Base-by-base conservation (phyloP, 2,329 filamentous ascomycete genomes). In the Colletotrichum sublineola region DNA sequence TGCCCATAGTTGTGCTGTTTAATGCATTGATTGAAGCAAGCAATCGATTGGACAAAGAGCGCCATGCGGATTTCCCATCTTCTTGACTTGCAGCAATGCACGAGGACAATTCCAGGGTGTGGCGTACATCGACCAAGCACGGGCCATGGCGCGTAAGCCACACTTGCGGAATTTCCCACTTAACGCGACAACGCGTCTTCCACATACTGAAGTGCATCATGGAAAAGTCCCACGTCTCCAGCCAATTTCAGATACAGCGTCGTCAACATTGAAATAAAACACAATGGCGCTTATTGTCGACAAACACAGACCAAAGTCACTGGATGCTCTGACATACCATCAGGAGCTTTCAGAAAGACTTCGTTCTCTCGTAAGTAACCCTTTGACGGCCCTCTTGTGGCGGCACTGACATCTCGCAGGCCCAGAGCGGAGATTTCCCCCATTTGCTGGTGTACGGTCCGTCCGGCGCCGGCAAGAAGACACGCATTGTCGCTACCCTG, bases 371-470 rank as follows among this genome's bases (percentile, higher is more conserved):
- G 95, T 97, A 89, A 77, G 89, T 77, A 71, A 18, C 57, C 31
- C 46, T 24, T n/a, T 40, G 3, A 14, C 57, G 42, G 62, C 52
- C 33, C 18, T 48, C 40, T 48, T 7, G 18, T n/a, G 33, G 29
- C 56, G 53, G 36, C 56, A 20, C 65, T 69, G 73, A 75, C 73
- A 53, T 63, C 50, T n/a, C 20, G 18, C 77, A 97, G 95, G 96
- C 96, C 67, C 94, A 97, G 89, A 97, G 93, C 83, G 95, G 96
- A 77, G 97, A 99, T 82, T 99, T 99, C 80, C 96, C 96, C 62
- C 97, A 99, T 84, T 91, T 99, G 58, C 93, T 99, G 74, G 94
- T 99, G 75, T 99, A 98, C 80, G 96, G 96, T 0, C 96, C 96
- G 1, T 98, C 96, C 0, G 96, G 96, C 44, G 96, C 96, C 6